Base-by-base conservation (phyloP, 2,329 filamentous ascomycete genomes). In the Aspergillus pseudoglaucus region DNA sequence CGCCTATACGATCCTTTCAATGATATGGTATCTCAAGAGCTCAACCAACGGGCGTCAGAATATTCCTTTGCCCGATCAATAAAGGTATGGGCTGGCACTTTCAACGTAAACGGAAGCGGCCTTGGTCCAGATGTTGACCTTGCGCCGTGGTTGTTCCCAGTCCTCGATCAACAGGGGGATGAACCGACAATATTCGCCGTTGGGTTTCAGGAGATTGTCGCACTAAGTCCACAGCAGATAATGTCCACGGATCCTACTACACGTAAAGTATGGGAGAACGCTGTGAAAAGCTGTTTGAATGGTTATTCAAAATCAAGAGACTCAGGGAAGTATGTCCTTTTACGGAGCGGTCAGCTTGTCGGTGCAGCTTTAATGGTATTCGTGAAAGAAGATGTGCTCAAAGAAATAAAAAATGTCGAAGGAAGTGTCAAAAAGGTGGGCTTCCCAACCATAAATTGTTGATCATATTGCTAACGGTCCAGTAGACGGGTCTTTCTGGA, bases 121-220 rank as follows among this genome's bases (percentile, higher is more conserved):
- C 75, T 84, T 49, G 90, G 90, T 3, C 77, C 90, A 20, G 78
- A 84, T 17, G 79, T 88, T 53, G 90, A 97, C 62, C 75, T 98
- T 10, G 85, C 87, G 0, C 76, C 84, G 2, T 98, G 93, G 93
- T 74, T 98, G 3, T 90, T 87, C 61, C 70, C 78, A 3, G 77
- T 81, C 4, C 67, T 81, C 3, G 75, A 80, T 43, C 58, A 67
- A 15, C 72, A 75, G n/a, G 69, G 76, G 40, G 72, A 78, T 42
- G 82, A 87, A 51, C 90, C 93, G 5, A 87, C 91, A 49, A 87
- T 98, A 33, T 83, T 95, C 45, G 90, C 87, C 6, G 84, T 96
- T 14, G 93, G 89, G 0, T 97, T 98, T 59, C 93, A 98, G 64
- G 93, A 98, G 68, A 97, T 98, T 53, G 93, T 98, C n/a, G 88